Percentiles rank a stretch among this genome's conserved stretches.
Evolutionary conservation across 2,329 filamentous ascomycete species (phyloP).

Genomic region (Apiospora aurea): DNA sequence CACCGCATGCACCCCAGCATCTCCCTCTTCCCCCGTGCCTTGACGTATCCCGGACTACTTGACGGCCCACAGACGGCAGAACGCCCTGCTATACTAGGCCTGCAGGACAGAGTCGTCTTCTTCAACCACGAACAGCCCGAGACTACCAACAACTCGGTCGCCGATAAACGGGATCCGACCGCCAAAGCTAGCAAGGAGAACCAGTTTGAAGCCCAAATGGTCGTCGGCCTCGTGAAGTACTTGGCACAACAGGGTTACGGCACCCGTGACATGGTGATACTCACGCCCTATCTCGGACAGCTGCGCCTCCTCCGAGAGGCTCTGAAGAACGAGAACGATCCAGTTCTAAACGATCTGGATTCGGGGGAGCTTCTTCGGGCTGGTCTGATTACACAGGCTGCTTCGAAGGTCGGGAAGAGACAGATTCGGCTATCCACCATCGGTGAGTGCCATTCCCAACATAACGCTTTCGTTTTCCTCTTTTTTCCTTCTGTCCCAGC

Average conservation of each 20-base stretch:
- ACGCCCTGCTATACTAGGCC: conserved; percentile 59
- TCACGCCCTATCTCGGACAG: conserved; percentile 78
- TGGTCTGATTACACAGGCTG: conserved; percentile 64
- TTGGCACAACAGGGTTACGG: conserved; percentile 75
- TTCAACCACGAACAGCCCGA: conserved; percentile 69
- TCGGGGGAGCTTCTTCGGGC: conserved; percentile 67
- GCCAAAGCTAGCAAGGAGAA: conserved; percentile 67
- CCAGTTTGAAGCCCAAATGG: conserved; percentile 69
- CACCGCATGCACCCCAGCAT: conserved; percentile 76
- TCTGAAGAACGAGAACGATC: conserved; percentile 65
- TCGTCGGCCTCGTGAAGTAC: conserved; percentile 70
- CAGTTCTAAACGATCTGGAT: conserved; percentile 73
- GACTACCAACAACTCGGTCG: conserved; percentile 47
- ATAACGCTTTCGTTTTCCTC: no score
- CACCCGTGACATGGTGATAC: conserved; percentile 68
- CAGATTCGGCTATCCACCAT: conserved; percentile 72
- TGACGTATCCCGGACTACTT: conserved; percentile 68
- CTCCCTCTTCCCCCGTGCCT: conserved; percentile 60
- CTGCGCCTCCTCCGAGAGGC: conserved; percentile 62
- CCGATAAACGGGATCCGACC: conserved; percentile 58
- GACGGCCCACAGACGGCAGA: conserved; percentile 59
- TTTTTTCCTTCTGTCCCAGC: no score
- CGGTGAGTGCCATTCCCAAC: conserved; percentile 51
- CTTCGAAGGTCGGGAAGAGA: conserved; percentile 56
- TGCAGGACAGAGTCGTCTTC: conserved; percentile 69